Percentiles rank a stretch among this genome's conserved stretches.
Conservation (phyloP, 768 basidiomycete species). For the Kwoniella mangroviensis region DNA sequence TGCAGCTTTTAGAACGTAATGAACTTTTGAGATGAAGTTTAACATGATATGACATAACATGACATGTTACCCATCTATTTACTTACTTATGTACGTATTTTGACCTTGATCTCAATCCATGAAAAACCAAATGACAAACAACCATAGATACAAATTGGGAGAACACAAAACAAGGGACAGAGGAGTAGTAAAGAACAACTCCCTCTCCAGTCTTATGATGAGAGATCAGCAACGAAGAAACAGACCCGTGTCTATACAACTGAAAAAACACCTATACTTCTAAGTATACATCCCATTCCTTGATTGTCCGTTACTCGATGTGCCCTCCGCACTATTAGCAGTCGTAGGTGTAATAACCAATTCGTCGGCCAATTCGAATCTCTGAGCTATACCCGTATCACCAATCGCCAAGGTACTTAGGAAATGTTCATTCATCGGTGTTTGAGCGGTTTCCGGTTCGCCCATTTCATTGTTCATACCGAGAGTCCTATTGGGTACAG, state of each 20-base stretch:
- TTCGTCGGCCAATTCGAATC: constrained; percentile 28
- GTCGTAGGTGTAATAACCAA: constrained; percentile 16
- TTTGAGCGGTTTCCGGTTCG: constrained; percentile 45
- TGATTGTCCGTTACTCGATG: neutral
- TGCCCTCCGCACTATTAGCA: neutral
- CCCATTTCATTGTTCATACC: constrained; percentile 1
- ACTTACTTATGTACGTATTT: neutral
- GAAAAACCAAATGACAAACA: too few species aligned
- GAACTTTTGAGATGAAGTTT: too few species aligned
- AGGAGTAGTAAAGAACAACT: neutral
- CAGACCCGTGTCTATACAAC: too few species aligned
- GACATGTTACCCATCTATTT: neutral
- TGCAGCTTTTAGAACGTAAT: too few species aligned
- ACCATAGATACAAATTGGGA: neutral
- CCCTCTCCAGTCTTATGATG: neutral
- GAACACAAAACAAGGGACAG: too few species aligned
- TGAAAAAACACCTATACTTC: neutral
- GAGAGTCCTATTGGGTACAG: neutral
- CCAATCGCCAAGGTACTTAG: constrained; percentile 53
- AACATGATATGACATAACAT: neutral
- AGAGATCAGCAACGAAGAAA: too few species aligned
- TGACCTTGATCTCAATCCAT: too few species aligned
- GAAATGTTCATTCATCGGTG: constrained; percentile 59
- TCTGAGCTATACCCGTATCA: constrained; percentile 36
- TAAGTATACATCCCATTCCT: constrained; percentile 13